Evolutionary conservation across 2,329 filamentous ascomycete species (phyloP).

Genomic region (Fusarium caatingaense): DNA sequence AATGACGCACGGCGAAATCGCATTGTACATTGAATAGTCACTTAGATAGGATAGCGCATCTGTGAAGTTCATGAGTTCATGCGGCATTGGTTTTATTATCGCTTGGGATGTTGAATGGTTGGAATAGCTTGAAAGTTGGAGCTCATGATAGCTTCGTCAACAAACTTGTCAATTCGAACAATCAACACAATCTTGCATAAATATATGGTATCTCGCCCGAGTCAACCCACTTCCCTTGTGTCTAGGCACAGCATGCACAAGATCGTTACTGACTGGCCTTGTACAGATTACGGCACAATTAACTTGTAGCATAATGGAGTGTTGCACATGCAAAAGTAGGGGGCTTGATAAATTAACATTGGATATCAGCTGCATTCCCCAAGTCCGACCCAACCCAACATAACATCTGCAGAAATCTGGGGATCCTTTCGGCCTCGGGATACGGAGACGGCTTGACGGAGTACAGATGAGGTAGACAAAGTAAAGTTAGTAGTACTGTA

Average conservation of each 20-base stretch:
- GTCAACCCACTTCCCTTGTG: not conserved
- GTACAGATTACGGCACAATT: not conserved
- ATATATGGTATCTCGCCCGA: not conserved
- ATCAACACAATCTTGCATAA: not conserved
- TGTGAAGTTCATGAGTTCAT: not conserved
- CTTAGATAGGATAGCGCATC: not conserved
- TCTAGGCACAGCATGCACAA: not conserved
- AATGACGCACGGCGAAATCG: not conserved
- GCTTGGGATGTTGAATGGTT: not conserved
- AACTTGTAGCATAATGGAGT: not conserved
- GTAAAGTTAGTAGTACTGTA: not conserved
- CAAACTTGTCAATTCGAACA: not conserved
- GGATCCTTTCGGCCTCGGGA: constrained; percentile 38
- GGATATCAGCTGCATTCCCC: not conserved
- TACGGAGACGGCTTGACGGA: constrained; percentile 1
- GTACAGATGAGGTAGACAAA: not conserved
- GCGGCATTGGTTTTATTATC: not conserved
- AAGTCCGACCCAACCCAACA: constrained; percentile 36
- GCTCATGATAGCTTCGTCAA: not conserved
- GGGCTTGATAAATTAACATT: not conserved
- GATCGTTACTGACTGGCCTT: not conserved
- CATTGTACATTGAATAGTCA: not conserved
- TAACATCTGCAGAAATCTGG: constrained; percentile 11
- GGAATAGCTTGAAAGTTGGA: not conserved
- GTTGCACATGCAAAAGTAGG: constrained; percentile 14